Evolutionary conservation across 116 monocot species (phyloP).

Genomic region (Iris pallida): DNA sequence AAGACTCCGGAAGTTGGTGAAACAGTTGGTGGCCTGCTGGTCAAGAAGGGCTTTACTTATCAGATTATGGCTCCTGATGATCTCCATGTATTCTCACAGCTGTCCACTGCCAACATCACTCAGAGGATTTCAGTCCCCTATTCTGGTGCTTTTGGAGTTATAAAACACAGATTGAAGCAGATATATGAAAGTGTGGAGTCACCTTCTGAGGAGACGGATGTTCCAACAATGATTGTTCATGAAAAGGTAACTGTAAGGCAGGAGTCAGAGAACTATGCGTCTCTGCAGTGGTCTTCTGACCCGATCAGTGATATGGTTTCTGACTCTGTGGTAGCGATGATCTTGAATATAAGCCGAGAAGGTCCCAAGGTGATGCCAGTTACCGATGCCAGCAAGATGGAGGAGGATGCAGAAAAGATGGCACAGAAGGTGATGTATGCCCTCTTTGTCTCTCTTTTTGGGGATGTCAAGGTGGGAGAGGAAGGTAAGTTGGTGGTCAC

Average conservation of each 20-base stretch:
- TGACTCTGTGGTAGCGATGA: constrained; percentile 81
- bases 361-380: constrained; percentile 60
- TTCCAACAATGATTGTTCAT: constrained; percentile 66
- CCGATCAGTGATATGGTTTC: constrained; percentile 97
- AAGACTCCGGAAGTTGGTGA: constrained; percentile 72
- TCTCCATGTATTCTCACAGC: constrained; percentile 84
- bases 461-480: constrained; percentile 81
- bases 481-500: constrained; percentile 75
- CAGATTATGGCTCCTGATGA: constrained; percentile 95
- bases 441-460: constrained; percentile 74
- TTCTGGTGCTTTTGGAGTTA: constrained; percentile 73
- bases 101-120: constrained; percentile 83
- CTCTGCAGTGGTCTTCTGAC: constrained; percentile 81
- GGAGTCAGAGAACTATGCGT: constrained; percentile 66
- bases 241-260: constrained; percentile 76
- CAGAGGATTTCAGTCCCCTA: constrained; percentile 89
- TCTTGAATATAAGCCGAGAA: constrained; percentile 86
- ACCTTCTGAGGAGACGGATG: constrained; percentile 43
- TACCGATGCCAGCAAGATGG: constrained; percentile 40
- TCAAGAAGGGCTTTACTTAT: constrained; percentile 94
- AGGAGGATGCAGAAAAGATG: constrained; percentile 75
- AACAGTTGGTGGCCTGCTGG: constrained; percentile 71
- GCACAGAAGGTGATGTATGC: constrained; percentile 65
- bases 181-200: constrained; percentile 88
- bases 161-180: constrained; percentile 84